Percentiles rank a stretch among this genome's conserved stretches.
Evolutionary conservation across 1,284 basidiomycete genomes (phyloP).

Genomic region (Pseudomicrostroma phylloplanum): DNA sequence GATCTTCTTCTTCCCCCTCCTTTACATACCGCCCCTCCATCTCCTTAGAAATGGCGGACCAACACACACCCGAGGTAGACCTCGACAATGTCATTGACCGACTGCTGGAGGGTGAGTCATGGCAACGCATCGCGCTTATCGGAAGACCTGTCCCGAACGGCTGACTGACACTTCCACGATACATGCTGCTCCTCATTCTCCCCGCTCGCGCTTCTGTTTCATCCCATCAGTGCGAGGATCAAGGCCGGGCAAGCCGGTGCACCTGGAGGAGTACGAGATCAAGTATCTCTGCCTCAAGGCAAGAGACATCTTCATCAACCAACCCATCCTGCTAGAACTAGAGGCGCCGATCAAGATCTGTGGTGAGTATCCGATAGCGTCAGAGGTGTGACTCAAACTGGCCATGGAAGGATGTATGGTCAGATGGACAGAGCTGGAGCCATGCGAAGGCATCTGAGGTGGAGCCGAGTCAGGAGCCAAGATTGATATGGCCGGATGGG

Average conservation of each 20-base stretch:
- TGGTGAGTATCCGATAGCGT: constrained; percentile 59
- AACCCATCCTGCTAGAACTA: constrained; percentile 85
- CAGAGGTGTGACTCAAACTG: no score
- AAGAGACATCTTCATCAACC: constrained; percentile 90
- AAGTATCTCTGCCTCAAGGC: constrained; percentile 91
- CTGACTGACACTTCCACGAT: background rate
- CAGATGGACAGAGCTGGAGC: no score
- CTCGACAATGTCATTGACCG: constrained; percentile 51
- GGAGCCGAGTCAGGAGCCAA: no score
- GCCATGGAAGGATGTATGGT: no score
- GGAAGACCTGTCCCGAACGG: background rate
- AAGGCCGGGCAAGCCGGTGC: constrained; percentile 90
- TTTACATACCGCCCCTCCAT: background rate
- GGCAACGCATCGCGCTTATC: background rate
- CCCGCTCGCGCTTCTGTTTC: background rate
- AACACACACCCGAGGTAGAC: constrained; percentile 45
- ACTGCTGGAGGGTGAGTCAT: constrained; percentile 39
- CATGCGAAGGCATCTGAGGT: no score
- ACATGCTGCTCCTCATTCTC: no score
- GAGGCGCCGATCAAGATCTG: constrained; percentile 97
- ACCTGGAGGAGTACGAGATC: constrained; percentile 91
- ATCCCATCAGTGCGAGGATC: constrained; percentile 65
- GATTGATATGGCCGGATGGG: no score
- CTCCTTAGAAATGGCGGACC: constrained; percentile 37
- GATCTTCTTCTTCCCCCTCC: no score